phyloP scores from a whole-genome alignment of 441 rosid species.

The California macrophylla region DNA sequence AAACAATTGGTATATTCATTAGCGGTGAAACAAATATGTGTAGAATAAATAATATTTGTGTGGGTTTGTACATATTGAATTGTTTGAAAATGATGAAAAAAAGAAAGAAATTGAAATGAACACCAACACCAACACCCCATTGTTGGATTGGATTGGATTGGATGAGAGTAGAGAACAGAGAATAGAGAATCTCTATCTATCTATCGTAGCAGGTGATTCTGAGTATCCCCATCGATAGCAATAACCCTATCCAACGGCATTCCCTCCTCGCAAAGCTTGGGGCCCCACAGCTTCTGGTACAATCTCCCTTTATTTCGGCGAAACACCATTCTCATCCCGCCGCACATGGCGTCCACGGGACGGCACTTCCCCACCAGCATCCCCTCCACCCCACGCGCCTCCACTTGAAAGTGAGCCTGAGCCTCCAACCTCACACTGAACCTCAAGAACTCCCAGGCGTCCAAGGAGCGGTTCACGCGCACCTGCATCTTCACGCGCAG shows the following conservation, averaged over 20 bases:
- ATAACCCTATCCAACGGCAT: not conserved
- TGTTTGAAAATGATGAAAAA: too few species aligned
- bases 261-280: not conserved
- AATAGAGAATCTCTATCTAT: too few species aligned
- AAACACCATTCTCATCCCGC: not conserved
- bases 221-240: not conserved
- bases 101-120: too few species aligned
- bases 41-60: too few species aligned
- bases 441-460: not conserved
- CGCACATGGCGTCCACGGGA: not conserved
- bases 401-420: not conserved
- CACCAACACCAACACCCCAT: too few species aligned
- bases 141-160: too few species aligned
- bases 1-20: too few species aligned
- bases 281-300: not conserved
- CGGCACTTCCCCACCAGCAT: not conserved
- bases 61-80: too few species aligned
- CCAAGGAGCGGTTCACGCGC: not conserved
- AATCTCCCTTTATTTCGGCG: not conserved
- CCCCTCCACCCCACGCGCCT: not conserved
- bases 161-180: too few species aligned
- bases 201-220: too few species aligned
- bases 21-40: too few species aligned
- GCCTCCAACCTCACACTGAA: not conserved
- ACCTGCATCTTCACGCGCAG: not conserved